Conservation (phyloP, 1,284 basidiomycete genomes). For the Schizophyllum amplum region DNA sequence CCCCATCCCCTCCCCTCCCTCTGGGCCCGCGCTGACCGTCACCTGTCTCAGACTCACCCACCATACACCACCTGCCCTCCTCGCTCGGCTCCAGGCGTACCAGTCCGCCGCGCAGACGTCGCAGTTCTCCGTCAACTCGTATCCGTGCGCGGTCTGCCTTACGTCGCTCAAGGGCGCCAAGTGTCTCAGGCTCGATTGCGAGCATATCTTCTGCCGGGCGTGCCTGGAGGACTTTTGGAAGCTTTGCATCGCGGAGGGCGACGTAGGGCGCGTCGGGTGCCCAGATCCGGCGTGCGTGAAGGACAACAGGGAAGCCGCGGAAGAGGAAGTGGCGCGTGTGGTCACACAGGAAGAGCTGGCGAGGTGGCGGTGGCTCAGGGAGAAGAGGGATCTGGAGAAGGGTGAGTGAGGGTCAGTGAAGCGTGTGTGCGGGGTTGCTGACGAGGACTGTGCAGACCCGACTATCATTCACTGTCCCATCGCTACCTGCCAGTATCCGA, state of each 20-base stretch:
- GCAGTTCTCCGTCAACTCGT: slow-evolving; percentile 52
- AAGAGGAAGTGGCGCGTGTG: slow-evolving; percentile 65
- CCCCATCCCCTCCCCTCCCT: background rate
- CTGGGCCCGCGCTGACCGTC: slow-evolving; percentile 5
- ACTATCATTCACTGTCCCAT: slow-evolving; percentile 70
- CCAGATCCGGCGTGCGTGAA: slow-evolving; percentile 72
- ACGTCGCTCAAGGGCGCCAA: slow-evolving; percentile 57
- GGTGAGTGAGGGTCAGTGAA: slow-evolving; percentile 28
- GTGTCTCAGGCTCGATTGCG: slow-evolving; percentile 58
- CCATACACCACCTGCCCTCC: slow-evolving; percentile 42
- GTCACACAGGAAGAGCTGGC: slow-evolving; percentile 51
- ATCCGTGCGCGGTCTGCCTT: slow-evolving; percentile 67
- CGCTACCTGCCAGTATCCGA: slow-evolving; percentile 60
- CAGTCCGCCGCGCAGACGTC: slow-evolving; percentile 36
- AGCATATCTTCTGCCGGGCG: slow-evolving; percentile 64
- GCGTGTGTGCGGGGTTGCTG: background rate
- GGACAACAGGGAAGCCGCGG: slow-evolving; percentile 47
- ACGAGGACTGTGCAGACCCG: slow-evolving; percentile 43
- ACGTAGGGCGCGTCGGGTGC: slow-evolving; percentile 61
- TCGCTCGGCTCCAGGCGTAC: slow-evolving; percentile 31
- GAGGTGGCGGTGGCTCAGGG: slow-evolving; percentile 67
- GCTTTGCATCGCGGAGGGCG: slow-evolving; percentile 66
- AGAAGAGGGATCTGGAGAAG: slow-evolving; percentile 61
- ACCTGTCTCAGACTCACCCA: slow-evolving; percentile 29
- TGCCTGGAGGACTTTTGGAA: slow-evolving; percentile 72